These are phyloP conservation scores for Graphiopsis chlorocephala DNA, from an alignment of 2,329 filamentous ascomycete genomes.

Conservation along the genomic window DNA sequence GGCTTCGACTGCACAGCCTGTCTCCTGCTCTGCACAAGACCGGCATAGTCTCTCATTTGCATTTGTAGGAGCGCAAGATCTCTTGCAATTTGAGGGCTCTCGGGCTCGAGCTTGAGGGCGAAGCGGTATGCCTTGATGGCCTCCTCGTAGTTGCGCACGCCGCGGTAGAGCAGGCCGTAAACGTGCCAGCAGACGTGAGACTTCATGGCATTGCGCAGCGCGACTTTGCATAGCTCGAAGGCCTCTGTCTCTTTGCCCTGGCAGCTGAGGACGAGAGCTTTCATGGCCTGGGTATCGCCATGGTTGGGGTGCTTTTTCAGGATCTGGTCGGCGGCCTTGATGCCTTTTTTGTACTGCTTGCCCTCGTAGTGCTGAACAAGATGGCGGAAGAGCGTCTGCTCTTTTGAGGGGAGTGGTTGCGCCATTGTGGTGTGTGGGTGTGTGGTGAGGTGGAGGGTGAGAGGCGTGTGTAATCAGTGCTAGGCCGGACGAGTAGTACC, in stretches of 20 bases:
- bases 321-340: slow-evolving; percentile 95
- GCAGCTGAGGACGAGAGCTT: slow-evolving; percentile 91
- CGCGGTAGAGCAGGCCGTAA: slow-evolving; percentile 88
- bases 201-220: slow-evolving; percentile 95
- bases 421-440: slow-evolving; percentile 3
- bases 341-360: slow-evolving; percentile 94
- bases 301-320: slow-evolving; percentile 91
- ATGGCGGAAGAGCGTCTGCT: slow-evolving; percentile 88
- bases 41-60: slow-evolving; percentile 93
- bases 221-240: slow-evolving; percentile 87
- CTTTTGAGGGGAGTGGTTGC: slow-evolving; percentile 74
- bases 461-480: not conserved
- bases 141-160: slow-evolving; percentile 96
- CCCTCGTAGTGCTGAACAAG: slow-evolving; percentile 95
- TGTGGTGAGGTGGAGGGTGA: not conserved
- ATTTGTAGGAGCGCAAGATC: slow-evolving; percentile 91
- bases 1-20: slow-evolving; percentile 85
- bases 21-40: slow-evolving; percentile 85
- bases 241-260: slow-evolving; percentile 92
- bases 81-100: slow-evolving; percentile 87
- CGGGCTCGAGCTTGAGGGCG: slow-evolving; percentile 87
- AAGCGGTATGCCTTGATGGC: slow-evolving; percentile 99
- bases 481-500: not conserved
- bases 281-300: slow-evolving; percentile 99
- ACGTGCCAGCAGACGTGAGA: slow-evolving; percentile 99